These are phyloP conservation scores for Tetrastigma voinierianum DNA, from an alignment of 164 flowering plant species.

Conservation along the genomic window DNA sequence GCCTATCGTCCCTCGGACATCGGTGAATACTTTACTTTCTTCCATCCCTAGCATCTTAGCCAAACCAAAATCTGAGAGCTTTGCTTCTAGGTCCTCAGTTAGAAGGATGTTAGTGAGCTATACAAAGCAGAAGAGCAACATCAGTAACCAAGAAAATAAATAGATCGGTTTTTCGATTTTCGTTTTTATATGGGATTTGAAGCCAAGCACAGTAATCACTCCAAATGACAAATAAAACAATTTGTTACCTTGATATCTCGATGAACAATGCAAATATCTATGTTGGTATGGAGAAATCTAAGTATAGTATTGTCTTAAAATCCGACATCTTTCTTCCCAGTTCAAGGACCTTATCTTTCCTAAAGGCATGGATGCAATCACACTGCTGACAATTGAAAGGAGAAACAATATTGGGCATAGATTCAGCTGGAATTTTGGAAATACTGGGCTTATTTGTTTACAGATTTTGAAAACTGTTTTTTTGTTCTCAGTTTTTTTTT, in stretches of 20 bases:
- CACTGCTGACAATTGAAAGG: not conserved
- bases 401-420: no score
- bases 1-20: constrained; percentile 74
- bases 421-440: not conserved
- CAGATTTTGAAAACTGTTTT: no score
- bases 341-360: constrained; percentile 39
- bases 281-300: constrained; percentile 53
- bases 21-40: constrained; percentile 74
- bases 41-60: constrained; percentile 74
- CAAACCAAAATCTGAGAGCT: constrained; percentile 81
- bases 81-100: constrained; percentile 55
- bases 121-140: constrained; percentile 4
- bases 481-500: no score
- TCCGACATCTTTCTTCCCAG: constrained; percentile 67
- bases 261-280: constrained; percentile 71
- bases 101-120: constrained; percentile 81
- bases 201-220: not conserved
- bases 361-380: constrained; percentile 9
- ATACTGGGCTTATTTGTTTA: no score
- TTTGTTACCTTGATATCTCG: constrained; percentile 67
- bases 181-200: no score
- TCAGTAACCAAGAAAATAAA: not conserved
- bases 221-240: not conserved
- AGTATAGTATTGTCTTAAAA: constrained; percentile 64
- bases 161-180: no score